Evolutionary conservation across 257 asterid genomes (phyloP).

Genomic region (Henckelia pumila): DNA sequence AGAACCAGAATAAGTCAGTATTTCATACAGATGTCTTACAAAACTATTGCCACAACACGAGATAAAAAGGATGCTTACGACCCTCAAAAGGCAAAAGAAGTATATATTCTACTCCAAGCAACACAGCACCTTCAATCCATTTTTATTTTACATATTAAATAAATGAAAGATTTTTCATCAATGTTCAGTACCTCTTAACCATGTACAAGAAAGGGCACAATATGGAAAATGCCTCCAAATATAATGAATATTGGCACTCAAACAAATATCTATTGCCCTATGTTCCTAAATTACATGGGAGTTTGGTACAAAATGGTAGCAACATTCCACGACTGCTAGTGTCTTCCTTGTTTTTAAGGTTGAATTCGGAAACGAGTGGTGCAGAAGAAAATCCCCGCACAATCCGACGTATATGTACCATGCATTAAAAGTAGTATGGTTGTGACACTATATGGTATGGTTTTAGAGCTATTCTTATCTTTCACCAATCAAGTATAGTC

Average conservation of each 20-base stretch:
- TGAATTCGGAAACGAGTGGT: no score
- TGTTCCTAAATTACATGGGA: neutral
- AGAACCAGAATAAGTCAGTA: neutral
- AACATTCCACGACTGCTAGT: neutral
- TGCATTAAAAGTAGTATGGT: neutral
- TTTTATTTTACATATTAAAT: neutral
- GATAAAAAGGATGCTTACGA: neutral
- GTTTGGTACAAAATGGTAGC: neutral
- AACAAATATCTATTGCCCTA: neutral
- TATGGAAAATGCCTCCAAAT: neutral
- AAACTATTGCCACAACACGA: neutral
- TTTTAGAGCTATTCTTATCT: neutral
- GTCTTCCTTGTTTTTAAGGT: neutral
- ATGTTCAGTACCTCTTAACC: neutral
- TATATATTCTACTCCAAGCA: neutral
- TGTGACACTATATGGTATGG: neutral
- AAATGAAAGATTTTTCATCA: no score
- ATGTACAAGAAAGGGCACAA: neutral
- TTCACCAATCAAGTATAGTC: neutral
- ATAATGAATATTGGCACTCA: neutral
- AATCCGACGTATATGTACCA: neutral
- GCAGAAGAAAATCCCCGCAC: no score
- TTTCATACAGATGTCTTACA: neutral
- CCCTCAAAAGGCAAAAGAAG: conserved; percentile 1
- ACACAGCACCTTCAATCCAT: neutral